Conservation (phyloP, 176 grass and related monocot species). For the Aegilops tauschii region DNA sequence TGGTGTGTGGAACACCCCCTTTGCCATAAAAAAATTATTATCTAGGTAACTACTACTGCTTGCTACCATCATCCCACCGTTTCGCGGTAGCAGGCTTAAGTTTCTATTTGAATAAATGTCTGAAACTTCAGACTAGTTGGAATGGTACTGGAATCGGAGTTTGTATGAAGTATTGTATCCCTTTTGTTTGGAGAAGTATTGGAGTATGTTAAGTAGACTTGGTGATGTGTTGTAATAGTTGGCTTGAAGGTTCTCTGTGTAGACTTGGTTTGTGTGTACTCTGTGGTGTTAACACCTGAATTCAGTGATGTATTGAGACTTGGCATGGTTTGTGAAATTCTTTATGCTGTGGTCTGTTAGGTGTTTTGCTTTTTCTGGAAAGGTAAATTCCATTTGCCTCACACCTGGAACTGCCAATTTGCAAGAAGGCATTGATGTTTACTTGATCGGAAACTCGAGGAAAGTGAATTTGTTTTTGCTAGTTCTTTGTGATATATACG, state of each 20-base stretch:
- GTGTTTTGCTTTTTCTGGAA: too few relatives aligned
- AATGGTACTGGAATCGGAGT: background rate
- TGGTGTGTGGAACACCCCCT: slow-evolving; percentile 14
- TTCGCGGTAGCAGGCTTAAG: background rate
- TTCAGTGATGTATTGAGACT: background rate
- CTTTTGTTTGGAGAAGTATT: background rate
- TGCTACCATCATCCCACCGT: background rate
- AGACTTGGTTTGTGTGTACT: background rate
- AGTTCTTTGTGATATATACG: background rate
- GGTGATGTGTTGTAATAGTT: background rate
- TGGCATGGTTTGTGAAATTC: background rate
- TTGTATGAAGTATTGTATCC: background rate
- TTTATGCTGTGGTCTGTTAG: background rate
- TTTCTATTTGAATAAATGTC: slow-evolving; percentile 22
- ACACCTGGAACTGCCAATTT: background rate
- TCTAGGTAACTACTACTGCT: background rate
- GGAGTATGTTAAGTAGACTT: background rate
- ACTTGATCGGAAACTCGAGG: background rate
- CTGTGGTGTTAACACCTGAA: background rate
- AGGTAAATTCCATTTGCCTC: background rate
- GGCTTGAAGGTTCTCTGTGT: background rate
- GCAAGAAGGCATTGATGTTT: background rate
- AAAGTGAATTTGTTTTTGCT: background rate
- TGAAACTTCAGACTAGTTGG: slow-evolving; percentile 15
- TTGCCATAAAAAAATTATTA: background rate